Evolutionary conservation across 257 asterid genomes (phyloP).

Genomic region (Solanum tacnaense): DNA sequence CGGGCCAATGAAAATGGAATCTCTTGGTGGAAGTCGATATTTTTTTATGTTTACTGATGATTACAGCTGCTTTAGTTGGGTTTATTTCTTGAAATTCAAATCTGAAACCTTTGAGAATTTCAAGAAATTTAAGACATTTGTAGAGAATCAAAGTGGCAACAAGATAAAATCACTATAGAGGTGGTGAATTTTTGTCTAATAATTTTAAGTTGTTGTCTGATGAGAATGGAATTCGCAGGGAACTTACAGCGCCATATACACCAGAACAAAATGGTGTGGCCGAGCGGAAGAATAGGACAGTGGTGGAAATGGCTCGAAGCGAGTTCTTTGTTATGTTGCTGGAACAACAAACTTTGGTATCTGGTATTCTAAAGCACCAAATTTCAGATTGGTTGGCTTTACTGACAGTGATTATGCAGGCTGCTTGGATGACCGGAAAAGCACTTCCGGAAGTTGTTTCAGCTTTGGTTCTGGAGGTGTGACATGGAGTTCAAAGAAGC

Average conservation of each 20-base stretch:
- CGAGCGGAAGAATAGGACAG: conserved; percentile 1
- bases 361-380: background rate
- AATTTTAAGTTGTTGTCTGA: background rate
- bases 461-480: background rate
- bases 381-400: background rate
- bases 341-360: background rate
- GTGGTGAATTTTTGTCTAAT: conserved; percentile 7
- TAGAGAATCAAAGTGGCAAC: background rate
- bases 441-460: background rate
- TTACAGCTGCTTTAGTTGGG: conserved; percentile 4
- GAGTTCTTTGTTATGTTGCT: too few relatives aligned
- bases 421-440: background rate
- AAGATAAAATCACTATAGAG: background rate
- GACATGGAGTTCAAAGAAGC: background rate
- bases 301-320: conserved; percentile 9
- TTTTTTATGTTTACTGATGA: conserved; percentile 1
- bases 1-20: background rate
- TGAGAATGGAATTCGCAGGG: background rate
- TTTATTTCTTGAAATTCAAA: background rate
- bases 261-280: background rate
- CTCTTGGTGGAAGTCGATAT: background rate
- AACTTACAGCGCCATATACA: background rate
- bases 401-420: background rate
- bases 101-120: conserved; percentile 5
- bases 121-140: background rate